A percentile compares a stretch with the other conserved stretches of the same genome.
Evolutionary conservation across 2,329 filamentous ascomycete genomes (phyloP).

Genomic region (Stachybotrys echinatus): DNA sequence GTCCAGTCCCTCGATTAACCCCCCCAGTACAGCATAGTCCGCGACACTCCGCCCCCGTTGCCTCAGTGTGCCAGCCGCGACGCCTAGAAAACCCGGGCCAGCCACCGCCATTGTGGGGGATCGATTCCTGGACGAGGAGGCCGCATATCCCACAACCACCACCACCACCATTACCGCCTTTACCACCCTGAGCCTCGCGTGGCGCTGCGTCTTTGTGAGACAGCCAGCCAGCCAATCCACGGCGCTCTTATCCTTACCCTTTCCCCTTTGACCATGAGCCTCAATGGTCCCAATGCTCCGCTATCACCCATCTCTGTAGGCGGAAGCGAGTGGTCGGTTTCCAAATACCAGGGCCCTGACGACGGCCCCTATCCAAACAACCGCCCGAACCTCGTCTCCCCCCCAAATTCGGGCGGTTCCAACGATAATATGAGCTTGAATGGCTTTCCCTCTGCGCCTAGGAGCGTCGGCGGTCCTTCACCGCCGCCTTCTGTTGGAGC

Average conservation of each 20-base stretch:
- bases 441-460: constrained; percentile 50
- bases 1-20: neutral
- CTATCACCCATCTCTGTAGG: constrained; percentile 79
- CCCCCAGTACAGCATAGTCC: neutral
- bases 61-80: neutral
- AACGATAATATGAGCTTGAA: constrained; percentile 54
- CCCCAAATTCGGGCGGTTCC: constrained; percentile 62
- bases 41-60: neutral
- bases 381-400: constrained; percentile 60
- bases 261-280: constrained; percentile 49
- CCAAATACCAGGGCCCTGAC: constrained; percentile 57
- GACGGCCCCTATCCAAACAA: constrained; percentile 47
- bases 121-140: constrained; percentile 16
- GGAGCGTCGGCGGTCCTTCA: constrained; percentile 60
- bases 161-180: neutral
- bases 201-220: constrained; percentile 20
- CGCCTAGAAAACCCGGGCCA: neutral
- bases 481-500: constrained; percentile 78
- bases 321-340: constrained; percentile 77
- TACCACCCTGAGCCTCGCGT: constrained; percentile 5
- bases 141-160: constrained; percentile 18
- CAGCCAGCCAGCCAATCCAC: constrained; percentile 2
- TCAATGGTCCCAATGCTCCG: constrained; percentile 63
- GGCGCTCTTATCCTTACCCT: constrained; percentile 12
- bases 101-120: constrained; percentile 19